These are phyloP conservation scores for Aegilops sharonensis DNA, from an alignment of 176 grass and related monocot species.

Conservation along the genomic window DNA sequence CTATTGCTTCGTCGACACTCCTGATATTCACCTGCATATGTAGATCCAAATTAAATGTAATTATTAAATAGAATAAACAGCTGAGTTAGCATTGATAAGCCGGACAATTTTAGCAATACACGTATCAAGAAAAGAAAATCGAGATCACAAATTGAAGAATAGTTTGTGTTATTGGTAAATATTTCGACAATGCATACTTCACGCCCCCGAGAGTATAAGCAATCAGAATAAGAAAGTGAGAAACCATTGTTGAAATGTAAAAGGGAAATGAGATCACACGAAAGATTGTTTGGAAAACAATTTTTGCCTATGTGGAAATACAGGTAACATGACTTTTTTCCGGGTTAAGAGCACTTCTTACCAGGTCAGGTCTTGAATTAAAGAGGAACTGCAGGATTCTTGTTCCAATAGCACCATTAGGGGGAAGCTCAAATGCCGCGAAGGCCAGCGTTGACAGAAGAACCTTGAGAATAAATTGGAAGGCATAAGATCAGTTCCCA, in stretches of 20 bases:
- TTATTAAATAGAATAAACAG: background rate
- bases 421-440: slow-evolving; percentile 95
- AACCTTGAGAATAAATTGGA: slow-evolving; percentile 50
- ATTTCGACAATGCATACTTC: background rate
- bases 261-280: background rate
- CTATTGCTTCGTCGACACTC: slow-evolving; percentile 95
- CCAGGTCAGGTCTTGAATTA: slow-evolving; percentile 86
- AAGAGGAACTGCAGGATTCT: slow-evolving; percentile 96
- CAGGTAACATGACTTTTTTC: background rate
- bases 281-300: background rate
- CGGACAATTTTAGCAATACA: background rate
- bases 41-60: slow-evolving; percentile 25
- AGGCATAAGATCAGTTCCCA: slow-evolving; percentile 15
- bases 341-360: slow-evolving; percentile 3
- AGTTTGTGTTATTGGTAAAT: background rate
- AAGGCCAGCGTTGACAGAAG: slow-evolving; percentile 92
- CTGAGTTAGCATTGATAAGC: slow-evolving; percentile 1
- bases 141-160: background rate
- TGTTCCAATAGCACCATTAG: slow-evolving; percentile 87
- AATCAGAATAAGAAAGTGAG: background rate
- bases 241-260: background rate
- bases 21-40: slow-evolving; percentile 97
- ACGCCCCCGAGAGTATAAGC: background rate
- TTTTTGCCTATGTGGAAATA: background rate
- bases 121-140: background rate